Evolutionary conservation across 169 alveolate species (phyloP), one percentile per base, ranked within the genome.

Genomic region (Fabrea salina): DNA sequence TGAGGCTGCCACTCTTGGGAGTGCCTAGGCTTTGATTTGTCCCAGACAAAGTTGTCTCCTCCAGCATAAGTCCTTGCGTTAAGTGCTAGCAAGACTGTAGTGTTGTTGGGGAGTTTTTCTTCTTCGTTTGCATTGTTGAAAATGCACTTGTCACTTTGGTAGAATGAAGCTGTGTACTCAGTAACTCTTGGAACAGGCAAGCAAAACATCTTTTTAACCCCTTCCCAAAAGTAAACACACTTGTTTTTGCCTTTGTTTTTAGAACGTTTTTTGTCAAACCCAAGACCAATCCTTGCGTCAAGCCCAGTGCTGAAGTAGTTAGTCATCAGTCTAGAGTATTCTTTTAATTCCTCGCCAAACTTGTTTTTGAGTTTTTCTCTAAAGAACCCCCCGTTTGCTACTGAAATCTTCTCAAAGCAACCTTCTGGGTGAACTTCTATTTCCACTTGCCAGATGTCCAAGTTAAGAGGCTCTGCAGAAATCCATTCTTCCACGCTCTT

Each of bases 271-370:
- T 96, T 93, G 79, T 95, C 98, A 87, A 94, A 94, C 5, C 97
- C 98, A 40, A 93, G 83, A 4, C 99, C 99, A 54, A 96, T 93
- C 78, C 98, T 80, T 22, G 97, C 96, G 86, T 95, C 99, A 47
- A 92, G 91, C 3, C 99, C 99, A 32, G 96, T 86, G 67, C 98
- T 92, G 81, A 94, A 95, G 79, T 95, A 96, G 80, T 96, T 95
- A n/a, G 96, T 89, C 97, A 95, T 95, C 35, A 77, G 75, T 53
- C 87, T 84, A 19, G 80, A 67, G 22, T 79, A 61, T 72, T 77
- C 43, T 39, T 83, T 82, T 27, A 53, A 16, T 13, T 64, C 32
- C 35, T 32, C 79, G 72, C 40, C 85, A 53, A 77, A 66, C 7
- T 68, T 50, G 37, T 41, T 72, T 33, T 77, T 59, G 49, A 82